Base-by-base conservation (phyloP, 2,329 filamentous ascomycete genomes). In the Penicillium oxalicum region DNA sequence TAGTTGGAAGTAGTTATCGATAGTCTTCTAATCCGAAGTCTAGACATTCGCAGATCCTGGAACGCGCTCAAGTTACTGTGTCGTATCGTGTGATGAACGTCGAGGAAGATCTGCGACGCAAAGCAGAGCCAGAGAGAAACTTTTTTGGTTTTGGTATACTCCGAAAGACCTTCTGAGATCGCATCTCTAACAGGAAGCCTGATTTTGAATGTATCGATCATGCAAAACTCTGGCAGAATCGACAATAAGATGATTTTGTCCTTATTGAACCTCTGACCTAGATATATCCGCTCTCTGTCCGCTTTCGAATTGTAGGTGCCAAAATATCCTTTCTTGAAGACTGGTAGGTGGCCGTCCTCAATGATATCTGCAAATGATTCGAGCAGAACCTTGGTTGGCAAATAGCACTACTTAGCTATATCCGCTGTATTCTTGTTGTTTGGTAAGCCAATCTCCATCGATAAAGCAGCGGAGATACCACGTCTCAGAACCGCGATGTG, bases 31-130 rank as follows among this genome's bases (percentile, higher is more conserved):
- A 61, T 63, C 9, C 61, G 62, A 29, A 64, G 48, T 43, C 58
- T 57, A 28, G 57, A 57, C 45, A 61, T 61, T 8, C 58, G 57
- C 26, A 62, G 54, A 43, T 62, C 58, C 29, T 24, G 49, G 49
- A 57, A 59, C 40, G 56, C 56, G 49, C 51, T 43, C 34, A 53
- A 13, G 12, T 35, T 44, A 38, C 53, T 60, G 48, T 55, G 26
- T n/a, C 66, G 57, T 46, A 68, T 60, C n/a, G 50, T 53, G 49
- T 67, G 62, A 50, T 69, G 63, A 25, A 66, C 59, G 44, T 70
- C 66, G 6, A 71, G 62, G 24, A 65, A 59, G 13, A 68, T 51
- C 40, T 67, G 62, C 8, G 57, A 45, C 4, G 61, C 64, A 42
- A 70, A 69, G n/a, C 47, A 61, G 32, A 68, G 50, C 48, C 58